Conservation (phyloP, 768 basidiomycete genomes). For the Terana coerulea region DNA sequence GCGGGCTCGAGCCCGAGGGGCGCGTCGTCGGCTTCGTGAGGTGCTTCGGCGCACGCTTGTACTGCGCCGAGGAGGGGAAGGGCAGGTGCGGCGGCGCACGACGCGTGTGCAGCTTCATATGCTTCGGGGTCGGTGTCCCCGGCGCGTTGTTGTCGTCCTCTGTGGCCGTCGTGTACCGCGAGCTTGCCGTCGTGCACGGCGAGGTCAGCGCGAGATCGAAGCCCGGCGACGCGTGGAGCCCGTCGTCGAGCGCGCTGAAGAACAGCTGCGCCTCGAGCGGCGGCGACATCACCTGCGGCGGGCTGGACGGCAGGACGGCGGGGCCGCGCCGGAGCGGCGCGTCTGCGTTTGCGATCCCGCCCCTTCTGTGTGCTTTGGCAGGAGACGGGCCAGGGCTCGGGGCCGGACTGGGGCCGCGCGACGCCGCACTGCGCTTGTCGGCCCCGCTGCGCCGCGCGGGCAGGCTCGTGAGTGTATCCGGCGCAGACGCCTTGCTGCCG, state of each 20-base stretch:
- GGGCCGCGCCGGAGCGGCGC: conserved; percentile 26
- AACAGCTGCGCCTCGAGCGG: conserved; percentile 53
- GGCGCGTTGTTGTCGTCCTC: neutral
- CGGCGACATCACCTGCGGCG: conserved; percentile 53
- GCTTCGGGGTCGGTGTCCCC: neutral
- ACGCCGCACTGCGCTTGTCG: neutral
- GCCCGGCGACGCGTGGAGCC: conserved; percentile 15
- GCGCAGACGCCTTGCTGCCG: conserved; percentile 9
- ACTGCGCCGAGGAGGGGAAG: conserved; percentile 9
- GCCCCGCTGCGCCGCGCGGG: neutral
- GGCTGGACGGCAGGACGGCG: conserved; percentile 49
- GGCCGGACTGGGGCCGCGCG: conserved; percentile 10
- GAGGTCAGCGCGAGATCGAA: conserved; percentile 9
- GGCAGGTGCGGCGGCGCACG: conserved; percentile 9
- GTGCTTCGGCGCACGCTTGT: neutral
- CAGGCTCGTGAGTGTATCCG: neutral
- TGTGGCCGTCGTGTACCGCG: neutral
- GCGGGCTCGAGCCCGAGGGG: neutral
- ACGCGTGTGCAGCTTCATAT: conserved; percentile 18
- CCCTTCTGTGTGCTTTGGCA: neutral
- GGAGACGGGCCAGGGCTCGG: conserved; percentile 8
- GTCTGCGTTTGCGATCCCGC: neutral
- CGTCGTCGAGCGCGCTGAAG: conserved; percentile 30
- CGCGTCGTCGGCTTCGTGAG: conserved; percentile 4
- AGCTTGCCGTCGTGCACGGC: neutral